Base-by-base conservation (phyloP, 2,329 filamentous ascomycete genomes). In the Ascochyta viciae-villosae region DNA sequence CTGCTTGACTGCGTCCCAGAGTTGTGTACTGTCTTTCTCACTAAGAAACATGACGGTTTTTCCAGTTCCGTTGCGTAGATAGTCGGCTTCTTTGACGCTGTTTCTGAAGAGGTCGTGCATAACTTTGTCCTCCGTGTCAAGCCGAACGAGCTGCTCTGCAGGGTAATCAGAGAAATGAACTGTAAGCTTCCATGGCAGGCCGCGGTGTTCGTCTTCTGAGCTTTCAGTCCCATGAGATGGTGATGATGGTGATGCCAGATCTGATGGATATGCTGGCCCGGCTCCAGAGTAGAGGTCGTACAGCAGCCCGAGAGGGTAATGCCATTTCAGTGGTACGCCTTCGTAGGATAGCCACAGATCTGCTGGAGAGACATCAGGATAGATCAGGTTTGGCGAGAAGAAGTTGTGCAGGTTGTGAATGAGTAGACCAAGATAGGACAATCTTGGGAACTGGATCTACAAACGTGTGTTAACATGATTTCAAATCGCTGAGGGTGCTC, bases 31-130 rank as follows among this genome's bases (percentile, higher is more conserved):
- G 73, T 96, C 88, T 41, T 90, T 87, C 73, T 92, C 93, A 58
- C 89, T 92, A 68, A 97, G 80, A 50, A 87, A 89, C 91, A 96
- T 96, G 69, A 96, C 93, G 58, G 90, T 89, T 73, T 94, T 92
- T 15, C 91, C 92, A 50, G 90, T 95, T 40, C 92, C 92, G 65
- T 95, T 94, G 47, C 93, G 86, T 46, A 96, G 81, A 65, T 92
- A 96, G 76, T 96, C 92, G 27, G 93, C 92, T 82, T 90, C 88
- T 71, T 90, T 90, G 59, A 90, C 87, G 48, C 82, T 86, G 62
- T 90, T 89, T 50, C 88, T 86, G 67, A 85, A 90, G 0, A 86
- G 81, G 70, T 90, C 88, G 57, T 87, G 84, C 70, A 87, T 78
- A 3, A 83, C 79, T 64, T 81, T 82, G 23, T 81, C 82, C 23